Evolutionary conservation across 164 flowering plant genomes (phyloP).

Genomic region (Platanus orientalis): DNA sequence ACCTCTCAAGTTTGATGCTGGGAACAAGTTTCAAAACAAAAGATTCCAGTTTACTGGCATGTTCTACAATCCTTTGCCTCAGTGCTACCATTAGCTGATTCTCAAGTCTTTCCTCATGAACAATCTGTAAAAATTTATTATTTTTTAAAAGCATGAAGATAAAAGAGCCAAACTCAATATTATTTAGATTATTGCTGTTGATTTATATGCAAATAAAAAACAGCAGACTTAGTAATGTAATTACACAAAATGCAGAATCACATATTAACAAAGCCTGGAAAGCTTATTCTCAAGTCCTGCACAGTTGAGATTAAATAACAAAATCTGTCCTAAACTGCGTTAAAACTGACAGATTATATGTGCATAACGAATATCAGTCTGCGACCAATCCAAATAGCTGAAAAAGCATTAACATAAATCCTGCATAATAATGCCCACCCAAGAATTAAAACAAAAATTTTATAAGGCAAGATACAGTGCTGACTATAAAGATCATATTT

Average conservation of each 20-base stretch:
- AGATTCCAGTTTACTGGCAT: conserved; percentile 40
- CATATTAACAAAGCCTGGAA: not conserved
- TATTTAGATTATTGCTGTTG: not conserved
- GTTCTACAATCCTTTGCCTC: conserved; percentile 63
- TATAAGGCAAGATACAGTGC: not conserved
- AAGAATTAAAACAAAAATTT: not conserved
- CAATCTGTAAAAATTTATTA: conserved; percentile 39
- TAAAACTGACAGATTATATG: too few relatives aligned
- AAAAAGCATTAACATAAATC: not conserved
- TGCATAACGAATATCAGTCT: not conserved
- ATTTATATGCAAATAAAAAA: not conserved
- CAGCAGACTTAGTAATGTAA: not conserved
- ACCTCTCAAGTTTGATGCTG: conserved; percentile 34
- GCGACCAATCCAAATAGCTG: not conserved
- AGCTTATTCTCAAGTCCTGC: not conserved
- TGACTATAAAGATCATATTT: too few relatives aligned
- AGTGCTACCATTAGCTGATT: conserved; percentile 62
- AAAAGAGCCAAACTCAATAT: not conserved
- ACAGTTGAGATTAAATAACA: not conserved
- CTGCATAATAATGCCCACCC: not conserved
- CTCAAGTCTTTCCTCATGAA: conserved; percentile 39
- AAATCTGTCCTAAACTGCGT: too few relatives aligned
- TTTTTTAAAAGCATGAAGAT: conserved; percentile 2
- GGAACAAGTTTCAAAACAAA: conserved; percentile 53
- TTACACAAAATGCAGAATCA: not conserved